phyloP scores from a whole-genome alignment of 306 rosid species.

The Dicorynia guianensis region DNA sequence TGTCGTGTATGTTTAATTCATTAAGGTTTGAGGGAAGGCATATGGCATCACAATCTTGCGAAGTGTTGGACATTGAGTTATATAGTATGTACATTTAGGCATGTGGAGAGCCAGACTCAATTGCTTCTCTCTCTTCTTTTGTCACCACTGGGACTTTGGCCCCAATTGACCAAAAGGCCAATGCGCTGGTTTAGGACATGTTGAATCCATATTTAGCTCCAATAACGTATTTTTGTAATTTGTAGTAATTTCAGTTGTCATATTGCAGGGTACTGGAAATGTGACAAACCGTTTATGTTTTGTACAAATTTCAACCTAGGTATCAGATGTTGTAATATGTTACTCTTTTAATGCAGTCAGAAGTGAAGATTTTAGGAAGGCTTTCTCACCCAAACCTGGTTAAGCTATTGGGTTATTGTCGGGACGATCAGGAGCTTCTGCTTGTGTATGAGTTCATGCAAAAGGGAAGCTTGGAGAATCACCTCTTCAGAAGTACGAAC shows the following conservation, averaged over 20 bases:
- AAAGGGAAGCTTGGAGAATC: constrained; percentile 90
- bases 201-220: constrained; percentile 1
- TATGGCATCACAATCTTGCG: not conserved
- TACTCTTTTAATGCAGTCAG: constrained; percentile 62
- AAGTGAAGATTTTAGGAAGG: constrained; percentile 80
- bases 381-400: constrained; percentile 89
- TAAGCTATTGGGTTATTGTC: constrained; percentile 77
- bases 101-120: not conserved
- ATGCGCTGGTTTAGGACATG: not conserved
- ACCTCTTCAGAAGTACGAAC: constrained; percentile 84
- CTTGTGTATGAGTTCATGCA: constrained; percentile 92
- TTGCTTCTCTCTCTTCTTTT: not conserved
- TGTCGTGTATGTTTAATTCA: not conserved
- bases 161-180: constrained; percentile 35
- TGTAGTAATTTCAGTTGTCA: constrained; percentile 23
- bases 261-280: not conserved
- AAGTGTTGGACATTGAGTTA: not conserved
- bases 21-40: not conserved
- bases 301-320: not conserved
- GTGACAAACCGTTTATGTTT: not conserved
- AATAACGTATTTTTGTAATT: not conserved
- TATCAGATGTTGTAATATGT: constrained; percentile 7
- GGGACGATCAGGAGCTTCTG: constrained; percentile 72
- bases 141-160: constrained; percentile 41
- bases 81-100: not conserved